Conservation (phyloP, 2,329 filamentous ascomycete species). For the Arthrobotrys conoides region DNA sequence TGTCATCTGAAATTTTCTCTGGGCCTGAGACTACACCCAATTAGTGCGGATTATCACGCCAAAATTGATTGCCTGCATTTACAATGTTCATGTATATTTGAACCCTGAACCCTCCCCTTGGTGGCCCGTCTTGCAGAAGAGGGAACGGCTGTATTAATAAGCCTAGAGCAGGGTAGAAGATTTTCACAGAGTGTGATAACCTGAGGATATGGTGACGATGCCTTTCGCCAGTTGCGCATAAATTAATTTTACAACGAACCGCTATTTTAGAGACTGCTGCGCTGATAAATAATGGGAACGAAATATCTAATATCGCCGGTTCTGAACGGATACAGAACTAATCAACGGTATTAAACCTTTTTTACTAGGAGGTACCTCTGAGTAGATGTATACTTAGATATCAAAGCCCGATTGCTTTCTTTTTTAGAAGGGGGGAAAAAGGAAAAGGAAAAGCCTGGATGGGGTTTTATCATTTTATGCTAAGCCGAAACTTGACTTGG, state of each 20-base stretch:
- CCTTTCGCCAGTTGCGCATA: slow-evolving; percentile 5
- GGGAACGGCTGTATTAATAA: slow-evolving; percentile 43
- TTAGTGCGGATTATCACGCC: slow-evolving; percentile 36
- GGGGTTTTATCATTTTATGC: not conserved
- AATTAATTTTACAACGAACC: slow-evolving; percentile 33
- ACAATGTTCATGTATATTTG: slow-evolving; percentile 26
- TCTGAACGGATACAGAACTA: slow-evolving; percentile 11
- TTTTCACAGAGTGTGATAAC: slow-evolving; percentile 21
- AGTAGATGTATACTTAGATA: not conserved
- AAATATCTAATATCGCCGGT: slow-evolving; percentile 27
- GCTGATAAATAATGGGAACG: slow-evolving; percentile 3
- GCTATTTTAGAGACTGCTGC: slow-evolving; percentile 10
- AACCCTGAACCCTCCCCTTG: slow-evolving; percentile 29
- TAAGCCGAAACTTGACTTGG: not conserved
- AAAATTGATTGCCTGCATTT: slow-evolving; percentile 28
- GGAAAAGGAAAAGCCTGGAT: too few species aligned
- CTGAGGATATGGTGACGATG: slow-evolving; percentile 22
- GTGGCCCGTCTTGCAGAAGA: slow-evolving; percentile 12
- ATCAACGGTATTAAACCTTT: not conserved
- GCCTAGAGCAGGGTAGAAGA: slow-evolving; percentile 7
- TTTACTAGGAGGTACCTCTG: not conserved
- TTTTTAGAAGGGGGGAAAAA: too few species aligned
- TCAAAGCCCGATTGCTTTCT: too few species aligned
- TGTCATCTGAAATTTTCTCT: slow-evolving; percentile 41
- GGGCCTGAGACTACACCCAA: not conserved